phyloP scores from a whole-genome alignment of 2,329 filamentous ascomycete species.

The Lasiodiplodia theobromae region DNA sequence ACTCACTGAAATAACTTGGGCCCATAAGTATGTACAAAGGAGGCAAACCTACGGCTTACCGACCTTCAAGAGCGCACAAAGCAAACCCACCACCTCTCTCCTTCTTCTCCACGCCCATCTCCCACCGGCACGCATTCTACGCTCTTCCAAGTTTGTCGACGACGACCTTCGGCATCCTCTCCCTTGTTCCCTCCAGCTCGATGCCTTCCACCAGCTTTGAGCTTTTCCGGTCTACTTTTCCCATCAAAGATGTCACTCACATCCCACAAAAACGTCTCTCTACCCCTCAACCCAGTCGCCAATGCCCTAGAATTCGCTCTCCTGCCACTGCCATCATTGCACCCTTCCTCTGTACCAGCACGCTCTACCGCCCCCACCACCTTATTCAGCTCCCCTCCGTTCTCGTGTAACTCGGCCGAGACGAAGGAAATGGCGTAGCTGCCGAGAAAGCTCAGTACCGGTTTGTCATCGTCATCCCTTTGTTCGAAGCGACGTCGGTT shows the following conservation, averaged over 20 bases:
- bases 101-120: neutral
- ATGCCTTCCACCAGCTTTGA: no score
- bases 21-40: no score
- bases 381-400: neutral
- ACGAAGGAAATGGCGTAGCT: neutral
- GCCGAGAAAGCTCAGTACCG: neutral
- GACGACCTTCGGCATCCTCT: neutral
- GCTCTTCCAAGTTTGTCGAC: neutral
- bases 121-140: slow-evolving; percentile 22
- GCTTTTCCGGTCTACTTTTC: neutral
- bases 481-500: neutral
- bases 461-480: neutral
- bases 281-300: neutral
- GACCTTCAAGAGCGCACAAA: neutral
- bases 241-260: neutral
- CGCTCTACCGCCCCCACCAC: neutral
- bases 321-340: neutral
- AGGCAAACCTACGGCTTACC: neutral
- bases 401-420: neutral
- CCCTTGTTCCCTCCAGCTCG: no score
- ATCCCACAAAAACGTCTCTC: slow-evolving; percentile 6
- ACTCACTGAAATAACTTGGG: no score
- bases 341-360: neutral
- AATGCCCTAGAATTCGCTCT: neutral
- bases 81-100: slow-evolving; percentile 20